A percentile compares a stretch with the other conserved stretches of the same genome.
phyloP scores from a whole-genome alignment of 2,329 filamentous ascomycete genomes.

The Orbilia quercus region DNA sequence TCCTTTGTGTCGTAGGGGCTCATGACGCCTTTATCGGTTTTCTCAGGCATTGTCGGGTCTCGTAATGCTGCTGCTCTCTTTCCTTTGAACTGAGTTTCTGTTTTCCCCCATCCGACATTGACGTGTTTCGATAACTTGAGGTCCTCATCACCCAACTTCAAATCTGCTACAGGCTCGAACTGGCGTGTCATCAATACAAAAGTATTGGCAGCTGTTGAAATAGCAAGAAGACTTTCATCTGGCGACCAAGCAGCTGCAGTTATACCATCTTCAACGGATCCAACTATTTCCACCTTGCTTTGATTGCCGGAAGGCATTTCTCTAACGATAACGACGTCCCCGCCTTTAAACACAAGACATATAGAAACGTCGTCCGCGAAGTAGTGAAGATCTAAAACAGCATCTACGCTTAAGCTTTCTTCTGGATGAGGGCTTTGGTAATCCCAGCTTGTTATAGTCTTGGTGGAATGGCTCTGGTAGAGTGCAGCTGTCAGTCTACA shows the following conservation, averaged over 20 bases:
- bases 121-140: conserved; percentile 91
- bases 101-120: conserved; percentile 97
- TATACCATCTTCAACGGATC: conserved; percentile 92
- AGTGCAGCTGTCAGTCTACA: conserved; percentile 6
- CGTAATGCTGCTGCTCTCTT: conserved; percentile 85
- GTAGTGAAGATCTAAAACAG: conserved; percentile 81
- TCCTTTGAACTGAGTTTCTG: conserved; percentile 96
- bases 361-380: conserved; percentile 81
- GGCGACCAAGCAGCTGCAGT: conserved; percentile 91
- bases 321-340: conserved; percentile 87
- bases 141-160: conserved; percentile 78
- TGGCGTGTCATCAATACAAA: conserved; percentile 91
- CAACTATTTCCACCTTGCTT: conserved; percentile 92
- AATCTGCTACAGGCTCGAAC: conserved; percentile 84
- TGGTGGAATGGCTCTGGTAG: conserved; percentile 58
- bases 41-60: conserved; percentile 94
- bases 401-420: conserved; percentile 79
- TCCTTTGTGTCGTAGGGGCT: conserved; percentile 78
- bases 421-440: conserved; percentile 75
- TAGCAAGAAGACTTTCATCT: conserved; percentile 87
- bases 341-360: conserved; percentile 86
- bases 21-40: conserved; percentile 82
- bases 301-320: conserved; percentile 75
- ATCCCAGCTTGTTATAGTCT: conserved; percentile 83
- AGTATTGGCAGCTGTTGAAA: conserved; percentile 82